Base-by-base conservation (phyloP, 164 flowering plant species). In the Warburgia ugandensis region DNA sequence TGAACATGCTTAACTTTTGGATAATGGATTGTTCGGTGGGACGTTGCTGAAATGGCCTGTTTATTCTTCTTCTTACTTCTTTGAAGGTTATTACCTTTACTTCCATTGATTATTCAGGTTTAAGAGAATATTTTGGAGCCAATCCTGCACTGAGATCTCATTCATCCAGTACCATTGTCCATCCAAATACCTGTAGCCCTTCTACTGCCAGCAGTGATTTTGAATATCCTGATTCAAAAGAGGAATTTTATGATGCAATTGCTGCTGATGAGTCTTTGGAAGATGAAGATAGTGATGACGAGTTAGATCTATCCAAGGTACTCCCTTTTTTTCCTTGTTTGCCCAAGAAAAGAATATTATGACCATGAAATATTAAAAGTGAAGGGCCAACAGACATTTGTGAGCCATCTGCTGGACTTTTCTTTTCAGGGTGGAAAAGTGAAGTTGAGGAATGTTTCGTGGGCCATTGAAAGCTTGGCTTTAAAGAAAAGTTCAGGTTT, bases 221-320 rank as follows among this genome's bases (percentile, higher is more conserved):
- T 65, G 88, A 80, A 29, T 88, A 77, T 48, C 17, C 58, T 50
- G 79, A 68, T 45, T 61, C 47, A 42, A 65, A 52, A 28, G 98
- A 92, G 32, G 74, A 85, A 52, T 92, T 87, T 57, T 85, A 85
- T 74, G 98, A 85, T 79, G 96, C 95, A 45, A 77, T 79, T 56
- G 76, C 75, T 50, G 76, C 67, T 56, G 84, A 76, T 19, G 71
- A 77, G 38, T 70, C 83, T 50, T 75, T 80, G 19, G 81, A 75
- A n/a, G 84, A 82, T 54, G 83, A 82, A 55, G 95, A 79, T 43
- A 76, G 78, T 70, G 85, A 79, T 13, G 68, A 67, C 52, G 77
- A 48, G 1, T 29, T 27, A 16, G 53, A 58, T 5, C 23, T 39
- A 4, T 48, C 46, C 8, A 29, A 40, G 54, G 54, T 48, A 35